Base-by-base conservation (phyloP, 352 stramenopile genomes). In the Pythium pyrilobum region DNA sequence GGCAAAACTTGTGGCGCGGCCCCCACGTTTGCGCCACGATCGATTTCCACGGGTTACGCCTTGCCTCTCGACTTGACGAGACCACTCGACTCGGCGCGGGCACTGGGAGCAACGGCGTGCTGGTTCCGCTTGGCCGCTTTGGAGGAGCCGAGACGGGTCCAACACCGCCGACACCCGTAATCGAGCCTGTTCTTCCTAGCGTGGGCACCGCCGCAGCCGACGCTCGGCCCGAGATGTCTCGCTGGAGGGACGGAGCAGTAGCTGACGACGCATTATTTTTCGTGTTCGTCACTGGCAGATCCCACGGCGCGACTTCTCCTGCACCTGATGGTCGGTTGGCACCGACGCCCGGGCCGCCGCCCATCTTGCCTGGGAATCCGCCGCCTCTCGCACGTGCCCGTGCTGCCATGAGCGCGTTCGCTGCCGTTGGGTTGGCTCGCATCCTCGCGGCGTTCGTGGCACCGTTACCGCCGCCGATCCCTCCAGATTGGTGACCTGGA, bases 351-450 rank as follows among this genome's bases (percentile, higher is more conserved):
- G 77, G 72, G 0, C 73, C 52, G n/a, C 41, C 77, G 16, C 81
- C 71, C 16, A 74, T 54, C 23, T 79, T 71, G 13, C 72, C 67
- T 7, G 71, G 67, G 1, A 89, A 68, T 5, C 64, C 80, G 16
- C 82, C 80, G 21, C 82, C 78, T 43, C 82, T 57, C 16, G 82
- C 82, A 42, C 82, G 69, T 13, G 78, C 82, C 55, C 82, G 65
- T 20, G 82, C 82, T 21, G 82, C 82, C 44, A 92, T 72, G 23
- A 92, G 56, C 6, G 82, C 82, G 37, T 83, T 92, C 1, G 80
- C 69, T 29, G 82, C 82, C 27, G 71, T 78, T 21, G 71, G 58
- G 49, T 66, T 77, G 0, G 50, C 66, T 40, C 78, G 69, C 54
- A 89, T 72, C 41, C 77, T 66, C 4, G 56, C 56, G 6, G 34